Percentiles rank a stretch among this genome's conserved stretches.
These are phyloP conservation scores for Dendrobium chrysotoxum DNA, from an alignment of 106 monocot genomes.

Conservation along the genomic window DNA sequence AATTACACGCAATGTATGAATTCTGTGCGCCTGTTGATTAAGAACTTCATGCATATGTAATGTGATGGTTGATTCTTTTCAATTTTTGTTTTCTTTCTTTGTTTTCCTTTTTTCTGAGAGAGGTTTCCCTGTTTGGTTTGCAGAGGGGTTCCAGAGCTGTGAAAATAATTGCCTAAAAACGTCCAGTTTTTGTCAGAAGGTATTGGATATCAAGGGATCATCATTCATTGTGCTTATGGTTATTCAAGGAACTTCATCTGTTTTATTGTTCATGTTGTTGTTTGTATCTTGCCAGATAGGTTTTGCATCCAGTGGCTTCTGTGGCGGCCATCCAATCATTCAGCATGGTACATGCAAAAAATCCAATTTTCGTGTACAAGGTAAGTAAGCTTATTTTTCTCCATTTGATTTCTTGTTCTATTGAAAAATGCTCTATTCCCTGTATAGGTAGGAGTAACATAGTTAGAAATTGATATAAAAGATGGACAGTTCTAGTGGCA, in stretches of 20 bases:
- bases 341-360: background rate
- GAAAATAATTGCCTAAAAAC: background rate
- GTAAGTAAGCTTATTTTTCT: background rate
- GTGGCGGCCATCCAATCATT: background rate
- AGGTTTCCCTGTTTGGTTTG: background rate
- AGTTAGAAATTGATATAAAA: background rate
- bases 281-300: conserved; percentile 1
- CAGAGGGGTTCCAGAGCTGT: background rate
- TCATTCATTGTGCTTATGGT: background rate
- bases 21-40: too few species aligned
- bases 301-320: background rate
- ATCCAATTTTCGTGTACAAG: background rate
- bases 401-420: background rate
- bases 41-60: too few species aligned
- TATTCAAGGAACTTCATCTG: background rate
- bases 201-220: background rate
- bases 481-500: too few species aligned
- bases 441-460: background rate
- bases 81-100: too few species aligned
- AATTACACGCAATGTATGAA: too few species aligned
- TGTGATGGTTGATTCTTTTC: too few species aligned
- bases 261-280: background rate
- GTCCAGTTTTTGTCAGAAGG: background rate
- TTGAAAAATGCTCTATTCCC: background rate
- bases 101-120: background rate